phyloP scores from a whole-genome alignment of 2,329 filamentous ascomycete genomes.

The Fusarium sarcochroum region DNA sequence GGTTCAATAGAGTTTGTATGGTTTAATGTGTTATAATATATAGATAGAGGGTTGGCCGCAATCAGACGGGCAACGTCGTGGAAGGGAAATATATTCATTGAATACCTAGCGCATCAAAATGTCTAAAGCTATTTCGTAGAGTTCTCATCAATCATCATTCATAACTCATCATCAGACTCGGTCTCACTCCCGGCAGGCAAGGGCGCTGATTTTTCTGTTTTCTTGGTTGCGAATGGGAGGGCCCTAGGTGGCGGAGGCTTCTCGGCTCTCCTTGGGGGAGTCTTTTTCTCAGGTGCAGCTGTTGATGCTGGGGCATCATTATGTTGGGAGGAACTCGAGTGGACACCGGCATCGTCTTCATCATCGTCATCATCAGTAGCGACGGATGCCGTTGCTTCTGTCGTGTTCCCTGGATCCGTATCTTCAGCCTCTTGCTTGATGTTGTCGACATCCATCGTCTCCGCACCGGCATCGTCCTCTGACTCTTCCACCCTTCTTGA shows the following conservation, averaged over 20 bases:
- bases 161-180: slow-evolving; percentile 71
- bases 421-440: slow-evolving; percentile 55
- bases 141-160: slow-evolving; percentile 38
- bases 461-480: slow-evolving; percentile 59
- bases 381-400: slow-evolving; percentile 58
- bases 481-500: slow-evolving; percentile 58
- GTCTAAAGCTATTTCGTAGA: slow-evolving; percentile 1
- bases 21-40: slow-evolving; percentile 1
- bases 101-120: neutral
- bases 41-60: neutral
- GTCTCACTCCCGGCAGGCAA: slow-evolving; percentile 60
- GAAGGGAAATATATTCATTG: slow-evolving; percentile 10
- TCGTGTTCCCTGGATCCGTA: slow-evolving; percentile 58
- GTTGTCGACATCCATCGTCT: slow-evolving; percentile 66
- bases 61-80: neutral
- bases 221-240: slow-evolving; percentile 62
- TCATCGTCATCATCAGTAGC: slow-evolving; percentile 60
- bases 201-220: slow-evolving; percentile 48
- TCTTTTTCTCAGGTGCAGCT: slow-evolving; percentile 12
- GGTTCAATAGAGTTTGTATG: neutral
- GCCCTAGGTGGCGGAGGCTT: slow-evolving; percentile 56
- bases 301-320: slow-evolving; percentile 5
- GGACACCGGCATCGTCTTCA: slow-evolving; percentile 54
- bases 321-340: slow-evolving; percentile 12
- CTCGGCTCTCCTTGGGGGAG: slow-evolving; percentile 37